Percentiles rank a stretch among this genome's conserved stretches.
phyloP scores from a whole-genome alignment of 1,139 yeast species.

The Diutina neorugosa region DNA sequence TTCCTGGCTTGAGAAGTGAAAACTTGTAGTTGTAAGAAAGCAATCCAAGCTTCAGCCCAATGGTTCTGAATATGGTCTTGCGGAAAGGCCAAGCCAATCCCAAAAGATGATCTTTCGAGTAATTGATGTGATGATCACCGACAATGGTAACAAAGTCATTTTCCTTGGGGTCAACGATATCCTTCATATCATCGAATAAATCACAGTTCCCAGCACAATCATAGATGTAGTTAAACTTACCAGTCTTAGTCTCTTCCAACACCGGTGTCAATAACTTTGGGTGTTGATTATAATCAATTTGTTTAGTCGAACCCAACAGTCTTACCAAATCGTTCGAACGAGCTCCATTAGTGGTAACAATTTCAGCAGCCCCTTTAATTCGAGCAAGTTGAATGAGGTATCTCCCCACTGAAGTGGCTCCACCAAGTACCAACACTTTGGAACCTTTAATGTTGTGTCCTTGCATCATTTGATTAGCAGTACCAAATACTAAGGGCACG shows the following conservation, averaged over 20 bases:
- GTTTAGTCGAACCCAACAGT: constrained; percentile 38
- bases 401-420: constrained; percentile 1
- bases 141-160: constrained; percentile 27
- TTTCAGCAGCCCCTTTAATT: neutral
- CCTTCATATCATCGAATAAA: constrained; percentile 12
- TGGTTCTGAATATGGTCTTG: neutral
- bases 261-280: constrained; percentile 9
- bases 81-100: neutral
- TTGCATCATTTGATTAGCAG: neutral
- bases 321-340: constrained; percentile 27
- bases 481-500: neutral
- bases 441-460: neutral
- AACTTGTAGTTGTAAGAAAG: neutral
- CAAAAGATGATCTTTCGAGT: neutral
- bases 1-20: neutral
- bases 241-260: constrained; percentile 7
- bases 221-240: constrained; percentile 24
- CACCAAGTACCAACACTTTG: constrained; percentile 2
- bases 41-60: neutral
- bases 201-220: constrained; percentile 20
- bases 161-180: constrained; percentile 25
- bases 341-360: neutral
- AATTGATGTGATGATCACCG: constrained; percentile 25
- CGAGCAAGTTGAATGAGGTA: neutral
- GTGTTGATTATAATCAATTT: constrained; percentile 36